Evolutionary conservation across 495 filamentous ascomycete species (phyloP).

Genomic region (Hypomontagnella submonticulosa): DNA sequence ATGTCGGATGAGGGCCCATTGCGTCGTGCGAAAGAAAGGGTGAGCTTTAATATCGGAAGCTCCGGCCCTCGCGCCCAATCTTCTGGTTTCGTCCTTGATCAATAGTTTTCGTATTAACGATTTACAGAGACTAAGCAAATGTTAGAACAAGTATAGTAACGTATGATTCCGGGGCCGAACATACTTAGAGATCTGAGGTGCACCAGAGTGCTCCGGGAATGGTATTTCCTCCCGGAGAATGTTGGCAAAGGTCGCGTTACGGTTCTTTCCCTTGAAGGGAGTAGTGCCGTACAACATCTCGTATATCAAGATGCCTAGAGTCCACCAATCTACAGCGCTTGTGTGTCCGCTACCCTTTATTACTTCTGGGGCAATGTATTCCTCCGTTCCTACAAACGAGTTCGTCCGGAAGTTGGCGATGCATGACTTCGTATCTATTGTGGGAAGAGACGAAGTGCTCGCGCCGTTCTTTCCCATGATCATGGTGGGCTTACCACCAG

Average conservation of each 20-base stretch:
- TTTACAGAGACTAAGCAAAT: conserved; percentile 80
- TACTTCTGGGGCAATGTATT: conserved; percentile 98
- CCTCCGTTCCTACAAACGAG: conserved; percentile 97
- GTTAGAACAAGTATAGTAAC: conserved; percentile 26
- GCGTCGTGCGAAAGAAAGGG: conserved; percentile 93
- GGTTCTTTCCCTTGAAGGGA: conserved; percentile 99
- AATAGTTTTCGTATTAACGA: conserved; percentile 95
- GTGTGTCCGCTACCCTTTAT: conserved; percentile 99
- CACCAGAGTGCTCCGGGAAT: conserved; percentile 88
- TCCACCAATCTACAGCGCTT: conserved; percentile 99
- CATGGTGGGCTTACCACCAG: conserved; percentile 96
- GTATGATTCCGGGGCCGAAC: conserved; percentile 46
- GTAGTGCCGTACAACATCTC: conserved; percentile 99
- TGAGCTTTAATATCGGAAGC: conserved; percentile 97
- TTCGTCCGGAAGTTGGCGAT: conserved; percentile 99
- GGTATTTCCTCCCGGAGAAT: conserved; percentile 94
- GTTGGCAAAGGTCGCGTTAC: conserved; percentile 97
- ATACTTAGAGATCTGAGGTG: conserved; percentile 90
- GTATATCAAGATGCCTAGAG: conserved; percentile 93
- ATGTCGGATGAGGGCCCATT: conserved; percentile 96
- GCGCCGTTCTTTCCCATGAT: conserved; percentile 87
- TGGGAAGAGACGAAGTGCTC: conserved; percentile 83
- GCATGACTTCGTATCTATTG: conserved; percentile 97
- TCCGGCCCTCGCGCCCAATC: conserved; percentile 92
- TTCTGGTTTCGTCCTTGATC: conserved; percentile 97